Evolutionary conservation across 148 eudicot genomes (phyloP).

Genomic region (Fagopyrum esculentum): DNA sequence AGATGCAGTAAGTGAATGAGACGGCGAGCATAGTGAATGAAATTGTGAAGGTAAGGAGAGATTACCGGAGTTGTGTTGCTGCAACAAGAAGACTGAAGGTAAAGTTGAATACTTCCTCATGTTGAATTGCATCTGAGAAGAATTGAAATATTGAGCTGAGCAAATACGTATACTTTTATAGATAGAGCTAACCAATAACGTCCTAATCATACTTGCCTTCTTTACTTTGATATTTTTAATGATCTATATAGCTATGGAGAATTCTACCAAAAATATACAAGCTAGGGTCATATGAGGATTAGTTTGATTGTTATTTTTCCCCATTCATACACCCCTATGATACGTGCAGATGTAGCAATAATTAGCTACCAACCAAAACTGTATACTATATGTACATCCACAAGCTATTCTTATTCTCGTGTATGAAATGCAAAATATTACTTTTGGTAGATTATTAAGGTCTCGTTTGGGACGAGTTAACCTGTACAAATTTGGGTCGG

Average conservation of each 20-base stretch:
- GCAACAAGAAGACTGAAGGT: slow-evolving; percentile 3
- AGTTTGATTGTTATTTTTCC: neutral
- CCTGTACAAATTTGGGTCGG: neutral
- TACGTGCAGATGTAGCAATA: neutral
- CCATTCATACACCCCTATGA: neutral
- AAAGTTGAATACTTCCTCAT: slow-evolving; percentile 4
- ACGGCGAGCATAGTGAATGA: neutral
- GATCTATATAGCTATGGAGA: too few species aligned
- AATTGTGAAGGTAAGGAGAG: neutral
- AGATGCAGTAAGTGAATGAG: neutral
- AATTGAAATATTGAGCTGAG: neutral
- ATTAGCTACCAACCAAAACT: slow-evolving; percentile 6
- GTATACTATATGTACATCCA: neutral
- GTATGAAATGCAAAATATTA: neutral
- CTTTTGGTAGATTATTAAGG: too few species aligned
- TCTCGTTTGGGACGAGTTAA: neutral
- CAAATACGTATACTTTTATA: neutral
- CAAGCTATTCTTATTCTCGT: neutral
- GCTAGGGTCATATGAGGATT: neutral
- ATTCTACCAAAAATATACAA: too few species aligned
- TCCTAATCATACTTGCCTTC: neutral
- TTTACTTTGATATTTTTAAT: too few species aligned
- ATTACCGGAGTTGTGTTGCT: slow-evolving; percentile 4
- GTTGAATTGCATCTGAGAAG: neutral
- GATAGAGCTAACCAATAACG: neutral